Percentiles rank a stretch among this genome's conserved stretches.
phyloP scores from a whole-genome alignment of 345 rosid genomes.

The Cardamine chenopodiifolia region DNA sequence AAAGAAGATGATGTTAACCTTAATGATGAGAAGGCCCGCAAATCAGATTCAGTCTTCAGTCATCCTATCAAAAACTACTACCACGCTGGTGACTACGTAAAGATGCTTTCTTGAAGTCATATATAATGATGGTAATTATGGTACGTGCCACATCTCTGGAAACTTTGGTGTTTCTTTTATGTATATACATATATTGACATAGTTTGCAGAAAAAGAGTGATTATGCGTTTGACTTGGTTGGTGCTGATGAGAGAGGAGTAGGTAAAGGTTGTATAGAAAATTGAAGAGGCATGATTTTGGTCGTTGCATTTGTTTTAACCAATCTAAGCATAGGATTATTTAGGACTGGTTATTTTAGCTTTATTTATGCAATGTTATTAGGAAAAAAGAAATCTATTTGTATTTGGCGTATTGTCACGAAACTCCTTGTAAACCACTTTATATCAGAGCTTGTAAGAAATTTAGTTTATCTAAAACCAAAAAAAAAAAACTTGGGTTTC shows the following conservation, averaged over 20 bases:
- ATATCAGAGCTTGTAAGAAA: constrained; percentile 26
- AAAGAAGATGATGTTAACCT: constrained; percentile 37
- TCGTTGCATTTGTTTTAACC: constrained; percentile 40
- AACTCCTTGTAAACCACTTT: constrained; percentile 24
- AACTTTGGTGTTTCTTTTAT: constrained; percentile 19
- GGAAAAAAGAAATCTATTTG: neutral
- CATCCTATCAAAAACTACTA: constrained; percentile 46
- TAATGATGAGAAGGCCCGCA: constrained; percentile 41
- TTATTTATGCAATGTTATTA: constrained; percentile 21
- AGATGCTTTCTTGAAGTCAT: constrained; percentile 38
- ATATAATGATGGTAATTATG: constrained; percentile 39
- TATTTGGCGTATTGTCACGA: constrained; percentile 24
- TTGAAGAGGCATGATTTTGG: constrained; percentile 48
- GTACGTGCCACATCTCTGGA: constrained; percentile 37
- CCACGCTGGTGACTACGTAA: constrained; percentile 53
- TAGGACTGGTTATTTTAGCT: constrained; percentile 22
- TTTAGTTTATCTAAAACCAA: constrained; percentile 15
- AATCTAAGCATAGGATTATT: constrained; percentile 33
- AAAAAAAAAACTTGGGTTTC: constrained; percentile 17
- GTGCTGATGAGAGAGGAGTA: constrained; percentile 42
- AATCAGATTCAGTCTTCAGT: constrained; percentile 46
- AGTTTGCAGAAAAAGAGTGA: constrained; percentile 36
- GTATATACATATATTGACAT: constrained; percentile 51
- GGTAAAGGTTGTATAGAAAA: constrained; percentile 56
- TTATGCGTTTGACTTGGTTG: constrained; percentile 47